Base-by-base conservation (phyloP, 2,329 filamentous ascomycete species). In the Hypoxylon sp. region DNA sequence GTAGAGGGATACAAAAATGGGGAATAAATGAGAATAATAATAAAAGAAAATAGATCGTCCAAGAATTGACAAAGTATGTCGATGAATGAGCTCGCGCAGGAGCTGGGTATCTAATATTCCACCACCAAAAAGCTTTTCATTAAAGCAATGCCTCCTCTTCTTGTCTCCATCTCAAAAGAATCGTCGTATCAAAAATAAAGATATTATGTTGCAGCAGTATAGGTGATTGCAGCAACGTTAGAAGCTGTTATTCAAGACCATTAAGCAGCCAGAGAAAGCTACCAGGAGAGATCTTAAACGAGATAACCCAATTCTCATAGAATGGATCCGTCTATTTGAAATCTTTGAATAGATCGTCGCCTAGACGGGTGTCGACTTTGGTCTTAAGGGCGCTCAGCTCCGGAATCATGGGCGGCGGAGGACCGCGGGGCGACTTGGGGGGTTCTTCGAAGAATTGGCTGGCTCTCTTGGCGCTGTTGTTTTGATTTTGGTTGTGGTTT, bases 351-450 rank as follows among this genome's bases (percentile, higher is more conserved):
- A 85, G 69, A 55, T 84, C 80, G 51, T 71, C 68, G 40, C 79
- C 79, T 30, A 80, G 73, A 36, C 68, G 63, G 16, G 73, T 68
- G 36, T 77, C 76, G 37, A 78, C 62, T 63, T 76, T 77, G 47
- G 77, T 75, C 61, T 81, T 75, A 46, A 83, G 71, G 37, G 78
- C 74, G 61, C 69, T 74, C 38, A 84, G 71, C 64, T 84, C 81
- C 13, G 82, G 82, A 40, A 85, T 84, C 79, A 79, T 83, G 16
- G 82, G 82, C 26, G 82, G 80, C 47, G 81, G 82, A 6, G 81
- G 80, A 7, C 77, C 78, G 25, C 67, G 57, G 4, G 73, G 67
- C 55, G 75, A 76, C 63, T 71, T 69, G 16, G 59, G 61, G 42
- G 74, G 70, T 34, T 78, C 71, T 45, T 78, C 71, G 47, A 75